phyloP scores from a whole-genome alignment of 495 filamentous ascomycete genomes.

The Aspergillus coremiiformis region DNA sequence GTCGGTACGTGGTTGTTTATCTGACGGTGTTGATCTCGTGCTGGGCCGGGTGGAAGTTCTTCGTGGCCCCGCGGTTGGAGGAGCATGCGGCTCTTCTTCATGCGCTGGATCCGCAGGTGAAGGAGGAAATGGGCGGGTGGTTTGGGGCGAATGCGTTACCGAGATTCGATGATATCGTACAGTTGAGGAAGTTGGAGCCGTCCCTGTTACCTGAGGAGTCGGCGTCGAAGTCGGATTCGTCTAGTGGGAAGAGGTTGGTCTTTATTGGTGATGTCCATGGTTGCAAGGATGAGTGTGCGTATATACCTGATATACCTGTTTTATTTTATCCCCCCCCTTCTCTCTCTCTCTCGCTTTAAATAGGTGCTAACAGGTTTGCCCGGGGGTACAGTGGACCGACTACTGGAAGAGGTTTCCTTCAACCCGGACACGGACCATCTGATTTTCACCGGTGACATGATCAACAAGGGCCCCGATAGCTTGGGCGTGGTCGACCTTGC shows the following conservation, averaged over 20 bases:
- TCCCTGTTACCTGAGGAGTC: slow-evolving; percentile 9
- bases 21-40: slow-evolving; percentile 29
- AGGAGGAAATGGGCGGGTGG: slow-evolving; percentile 29
- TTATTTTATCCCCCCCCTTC: not conserved
- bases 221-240: not conserved
- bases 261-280: slow-evolving; percentile 91
- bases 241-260: slow-evolving; percentile 45
- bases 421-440: slow-evolving; percentile 61
- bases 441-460: slow-evolving; percentile 74
- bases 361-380: slow-evolving; percentile 2
- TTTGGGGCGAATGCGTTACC: slow-evolving; percentile 45
- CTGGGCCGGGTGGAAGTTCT: slow-evolving; percentile 34
- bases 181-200: slow-evolving; percentile 20
- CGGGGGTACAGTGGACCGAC: slow-evolving; percentile 43
- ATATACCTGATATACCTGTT: not conserved
- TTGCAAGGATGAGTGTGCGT: slow-evolving; percentile 56
- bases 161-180: slow-evolving; percentile 42
- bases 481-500: slow-evolving; percentile 68
- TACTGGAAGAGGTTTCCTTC: slow-evolving; percentile 65
- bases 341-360: not conserved
- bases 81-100: slow-evolving; percentile 30
- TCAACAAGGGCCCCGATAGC: slow-evolving; percentile 85
- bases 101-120: slow-evolving; percentile 30
- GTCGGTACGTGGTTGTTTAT: slow-evolving; percentile 41
- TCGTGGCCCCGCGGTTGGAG: slow-evolving; percentile 33